Evolutionary conservation across 2,329 filamentous ascomycete species (phyloP).

Genomic region (Phoma sp.): DNA sequence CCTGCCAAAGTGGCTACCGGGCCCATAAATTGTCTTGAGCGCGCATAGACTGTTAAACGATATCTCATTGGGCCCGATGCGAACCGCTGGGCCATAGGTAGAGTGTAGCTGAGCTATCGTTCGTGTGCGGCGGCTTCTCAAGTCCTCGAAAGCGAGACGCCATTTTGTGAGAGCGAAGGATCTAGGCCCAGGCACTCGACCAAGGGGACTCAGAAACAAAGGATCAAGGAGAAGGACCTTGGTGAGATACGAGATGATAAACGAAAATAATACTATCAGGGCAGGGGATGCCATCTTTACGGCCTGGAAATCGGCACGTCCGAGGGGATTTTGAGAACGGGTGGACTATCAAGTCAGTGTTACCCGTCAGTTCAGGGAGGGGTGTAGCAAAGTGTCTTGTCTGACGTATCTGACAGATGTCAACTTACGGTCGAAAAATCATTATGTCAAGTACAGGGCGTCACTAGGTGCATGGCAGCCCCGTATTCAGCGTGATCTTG

Average conservation of each 20-base stretch:
- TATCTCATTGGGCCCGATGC: constrained; percentile 1
- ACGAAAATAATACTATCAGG: not conserved
- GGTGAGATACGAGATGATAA: not conserved
- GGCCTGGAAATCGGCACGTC: not conserved
- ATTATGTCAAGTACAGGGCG: not conserved
- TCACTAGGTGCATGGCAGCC: not conserved
- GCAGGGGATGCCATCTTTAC: not conserved
- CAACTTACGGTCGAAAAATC: too few species aligned
- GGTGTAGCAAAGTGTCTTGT: not conserved
- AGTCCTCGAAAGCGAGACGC: constrained; percentile 1
- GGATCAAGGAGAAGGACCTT: not conserved
- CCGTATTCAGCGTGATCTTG: too few species aligned
- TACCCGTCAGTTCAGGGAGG: not conserved
- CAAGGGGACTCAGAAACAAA: not conserved
- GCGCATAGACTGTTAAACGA: not conserved
- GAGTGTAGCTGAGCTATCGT: not conserved
- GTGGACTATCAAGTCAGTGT: not conserved
- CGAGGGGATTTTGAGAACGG: not conserved
- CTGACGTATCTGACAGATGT: not conserved
- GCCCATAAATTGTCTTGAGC: not conserved
- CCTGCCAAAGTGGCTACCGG: not conserved
- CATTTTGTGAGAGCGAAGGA: not conserved
- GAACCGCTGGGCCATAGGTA: not conserved
- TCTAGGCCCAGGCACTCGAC: constrained; percentile 1
- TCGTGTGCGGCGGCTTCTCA: not conserved